A percentile compares a stretch with the other conserved stretches of the same genome.
phyloP scores from a whole-genome alignment of 768 basidiomycete genomes.

The Leccinellum rugosiceps region DNA sequence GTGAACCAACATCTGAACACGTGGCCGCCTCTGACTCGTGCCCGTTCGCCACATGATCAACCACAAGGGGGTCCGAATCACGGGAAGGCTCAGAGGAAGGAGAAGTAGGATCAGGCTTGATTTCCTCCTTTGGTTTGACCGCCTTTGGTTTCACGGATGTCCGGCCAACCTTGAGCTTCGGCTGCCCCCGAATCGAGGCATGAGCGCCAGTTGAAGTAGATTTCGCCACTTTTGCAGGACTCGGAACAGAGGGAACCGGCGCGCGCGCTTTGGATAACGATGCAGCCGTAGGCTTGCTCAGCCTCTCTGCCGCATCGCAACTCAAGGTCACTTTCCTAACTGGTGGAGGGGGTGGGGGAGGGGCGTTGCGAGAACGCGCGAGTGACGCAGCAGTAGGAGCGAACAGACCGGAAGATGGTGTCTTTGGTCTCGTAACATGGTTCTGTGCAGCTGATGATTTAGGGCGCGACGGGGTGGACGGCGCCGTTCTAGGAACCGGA shows the following conservation, averaged over 20 bases:
- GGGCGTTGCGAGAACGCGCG: conserved; percentile 60
- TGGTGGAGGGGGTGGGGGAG: conserved; percentile 44
- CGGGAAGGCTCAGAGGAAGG: conserved; percentile 25
- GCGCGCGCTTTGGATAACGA: conserved; percentile 61
- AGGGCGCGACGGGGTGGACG: conserved; percentile 33
- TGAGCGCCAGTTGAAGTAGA: conserved; percentile 30
- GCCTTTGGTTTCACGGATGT: conserved; percentile 26
- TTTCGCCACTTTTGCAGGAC: conserved; percentile 27
- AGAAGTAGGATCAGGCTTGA: conserved; percentile 15
- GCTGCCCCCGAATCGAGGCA: conserved; percentile 25
- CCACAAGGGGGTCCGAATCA: conserved; percentile 18
- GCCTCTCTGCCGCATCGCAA: conserved; percentile 55
- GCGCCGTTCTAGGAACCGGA: conserved; percentile 27
- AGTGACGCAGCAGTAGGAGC: conserved; percentile 84
- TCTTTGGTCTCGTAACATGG: conserved; percentile 46
- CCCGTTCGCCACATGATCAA: conserved; percentile 25
- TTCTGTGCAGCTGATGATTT: conserved; percentile 33
- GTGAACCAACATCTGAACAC: conserved; percentile 15
- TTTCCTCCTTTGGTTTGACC: conserved; percentile 18
- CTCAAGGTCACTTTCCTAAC: conserved; percentile 54
- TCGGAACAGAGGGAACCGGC: conserved; percentile 13
- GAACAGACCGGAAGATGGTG: conserved; percentile 64
- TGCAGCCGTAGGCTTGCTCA: conserved; percentile 82
- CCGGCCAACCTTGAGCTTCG: conserved; percentile 27
- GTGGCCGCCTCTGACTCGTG: conserved; percentile 18